Evolutionary conservation across 2,329 filamentous ascomycete species (phyloP), one percentile per base, ranked within the genome.

Genomic region (Fusarium camptoceras): DNA sequence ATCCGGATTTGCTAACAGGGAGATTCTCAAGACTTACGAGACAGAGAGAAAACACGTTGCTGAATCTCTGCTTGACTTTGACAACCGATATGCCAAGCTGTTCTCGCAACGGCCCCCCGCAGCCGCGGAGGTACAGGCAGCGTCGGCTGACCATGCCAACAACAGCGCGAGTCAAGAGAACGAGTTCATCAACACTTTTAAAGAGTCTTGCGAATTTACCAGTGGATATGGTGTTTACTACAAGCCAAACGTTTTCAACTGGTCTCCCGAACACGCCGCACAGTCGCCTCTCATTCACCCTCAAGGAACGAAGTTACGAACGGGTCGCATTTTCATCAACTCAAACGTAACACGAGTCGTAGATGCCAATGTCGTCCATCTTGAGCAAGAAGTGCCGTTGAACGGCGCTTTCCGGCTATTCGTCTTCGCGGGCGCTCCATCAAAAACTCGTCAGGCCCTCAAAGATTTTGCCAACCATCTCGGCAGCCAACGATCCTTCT

Each of bases 141-240:
- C 92, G 5, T 87, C 87, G 11, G 76, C 77, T 43, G 75, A 72
- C 16, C 64, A 75, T 15, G 70, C 59, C 20, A 56, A 59, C 8
- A 73, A 77, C 20, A 71, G 76, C 31, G 74, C 74, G 7, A 71
- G 66, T 30, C 84, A 89, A 48, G 90, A 93, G 63, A 94, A 94
- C 76, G 89, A 92, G 14, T 97, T 98, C 78, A 89, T 97, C 77
- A 91, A 91, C 82, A 94, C 91, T 0, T 97, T 97, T 85, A 97
- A 97, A 79, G 92, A 93, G 60, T 89, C 90, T 30, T 97, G 94
- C 83, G 94, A 96, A 76, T 97, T 97, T 80, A 97, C 94, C 14
- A 94, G 92, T 70, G 94, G 94, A 61, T 97, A 97, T 78, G 94
- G 94, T 64, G 94, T 97, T 24, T 91, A 90, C 30, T 97, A 97